phyloP scores from a whole-genome alignment of 495 filamentous ascomycete genomes.

The Podospora australis region DNA sequence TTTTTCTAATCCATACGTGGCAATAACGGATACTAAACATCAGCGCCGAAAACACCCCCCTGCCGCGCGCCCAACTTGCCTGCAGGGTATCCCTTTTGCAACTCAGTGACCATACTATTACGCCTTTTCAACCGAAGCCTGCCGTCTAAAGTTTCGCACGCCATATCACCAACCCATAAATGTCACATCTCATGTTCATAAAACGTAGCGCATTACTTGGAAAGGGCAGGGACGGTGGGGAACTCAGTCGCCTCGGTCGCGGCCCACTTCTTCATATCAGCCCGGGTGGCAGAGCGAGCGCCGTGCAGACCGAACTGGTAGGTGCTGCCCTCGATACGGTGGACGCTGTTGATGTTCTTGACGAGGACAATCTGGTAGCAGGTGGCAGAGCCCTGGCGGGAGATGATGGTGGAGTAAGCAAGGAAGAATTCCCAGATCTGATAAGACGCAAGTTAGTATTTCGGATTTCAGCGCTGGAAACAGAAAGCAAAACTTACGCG shows the following conservation, averaged over 20 bases:
- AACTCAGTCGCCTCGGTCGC: slow-evolving; percentile 39
- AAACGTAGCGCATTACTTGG: slow-evolving; percentile 24
- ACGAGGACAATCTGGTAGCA: slow-evolving; percentile 95
- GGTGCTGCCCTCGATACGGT: slow-evolving; percentile 80
- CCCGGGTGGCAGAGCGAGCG: slow-evolving; percentile 47
- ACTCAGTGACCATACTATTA: not conserved
- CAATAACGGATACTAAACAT: slow-evolving; percentile 2
- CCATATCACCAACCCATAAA: too few species aligned
- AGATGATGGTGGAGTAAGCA: slow-evolving; percentile 85
- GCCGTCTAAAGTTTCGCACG: too few species aligned
- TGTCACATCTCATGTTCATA: too few species aligned
- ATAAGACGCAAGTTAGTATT: not conserved
- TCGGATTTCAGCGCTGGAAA: not conserved
- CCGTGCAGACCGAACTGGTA: slow-evolving; percentile 70
- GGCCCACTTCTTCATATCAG: slow-evolving; percentile 39
- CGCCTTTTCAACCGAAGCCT: too few species aligned
- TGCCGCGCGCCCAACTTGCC: not conserved
- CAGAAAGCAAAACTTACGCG: slow-evolving; percentile 56
- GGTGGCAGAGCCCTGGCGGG: slow-evolving; percentile 85
- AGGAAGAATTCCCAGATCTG: slow-evolving; percentile 99
- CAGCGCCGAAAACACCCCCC: not conserved
- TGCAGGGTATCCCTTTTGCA: not conserved
- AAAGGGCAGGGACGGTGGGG: slow-evolving; percentile 32
- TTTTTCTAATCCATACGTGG: not conserved
- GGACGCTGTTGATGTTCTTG: slow-evolving; percentile 97